Base-by-base conservation (phyloP, 768 basidiomycete genomes). In the Lanmaoa pseudosensibilis region DNA sequence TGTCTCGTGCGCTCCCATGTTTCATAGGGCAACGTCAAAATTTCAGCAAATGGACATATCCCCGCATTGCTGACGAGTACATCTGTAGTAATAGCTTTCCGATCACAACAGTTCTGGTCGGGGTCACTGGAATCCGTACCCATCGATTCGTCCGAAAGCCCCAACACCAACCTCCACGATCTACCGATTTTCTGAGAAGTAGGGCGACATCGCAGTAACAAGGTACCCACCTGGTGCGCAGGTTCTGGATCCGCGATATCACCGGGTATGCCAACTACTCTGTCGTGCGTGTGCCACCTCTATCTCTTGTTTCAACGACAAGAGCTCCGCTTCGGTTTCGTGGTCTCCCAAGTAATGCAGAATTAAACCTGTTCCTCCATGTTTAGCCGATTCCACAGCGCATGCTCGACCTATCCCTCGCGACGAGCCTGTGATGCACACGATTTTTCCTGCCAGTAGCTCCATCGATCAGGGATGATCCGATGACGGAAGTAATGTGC, bases 21-120 rank as follows among this genome's bases (percentile, higher is more conserved):
- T 30, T 71, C 69, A 49, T 75, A 70, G 1, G 80, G 77, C 74
- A 82, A 77, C 67, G 81, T 82, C 62, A 90, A 74, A 69, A 90
- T 88, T 39, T 87, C 83, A 38, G 85, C 81, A 70, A 91, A 90
- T 2, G 88, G 88, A 67, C 89, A 91, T 58, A 90, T 90, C 13
- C 90, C 80, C 2, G 80, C 81, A 66, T 81, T 82, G 65, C 77
- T 79, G 54, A 81, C 76, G n/a, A 81, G 73, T n/a, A 78, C 76
- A 61, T 81, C 79, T 75, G 41, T 10, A 11, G 19, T 30, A 36
- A 19, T 21, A n/a, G n/a, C n/a, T 11, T 21, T 21, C 10, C 12
- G 39, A 40, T 40, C 19, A 9, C 21, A 21, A 21, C 18, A 41
- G 40, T 23, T 12, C 27, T 30, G 27, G 27, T 30, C 40, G 23